phyloP scores from a whole-genome alignment of 176 grass and related monocot species.

The Paspalum notatum region DNA sequence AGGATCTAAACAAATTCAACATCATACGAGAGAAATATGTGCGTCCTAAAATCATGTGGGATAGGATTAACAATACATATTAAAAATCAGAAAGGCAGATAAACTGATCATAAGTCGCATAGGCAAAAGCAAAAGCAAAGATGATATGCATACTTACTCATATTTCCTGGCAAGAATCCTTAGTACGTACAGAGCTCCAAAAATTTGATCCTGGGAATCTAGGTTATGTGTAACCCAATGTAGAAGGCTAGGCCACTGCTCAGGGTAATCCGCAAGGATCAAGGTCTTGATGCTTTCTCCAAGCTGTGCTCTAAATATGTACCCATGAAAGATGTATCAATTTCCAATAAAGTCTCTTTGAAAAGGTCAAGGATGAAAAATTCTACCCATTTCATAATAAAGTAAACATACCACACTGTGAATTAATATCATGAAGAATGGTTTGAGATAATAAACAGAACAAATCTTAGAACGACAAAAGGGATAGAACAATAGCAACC shows the following conservation, averaged over 20 bases:
- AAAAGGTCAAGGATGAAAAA: slow-evolving; percentile 13
- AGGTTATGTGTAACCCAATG: slow-evolving; percentile 87
- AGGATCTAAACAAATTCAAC: too few relatives aligned
- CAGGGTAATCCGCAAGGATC: slow-evolving; percentile 87
- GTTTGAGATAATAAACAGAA: background rate
- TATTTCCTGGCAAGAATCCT: slow-evolving; percentile 94
- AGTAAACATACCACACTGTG: background rate
- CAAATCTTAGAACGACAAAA: background rate
- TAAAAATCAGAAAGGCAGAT: background rate
- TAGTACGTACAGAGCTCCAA: slow-evolving; percentile 90
- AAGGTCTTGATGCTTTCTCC: slow-evolving; percentile 98
- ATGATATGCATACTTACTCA: slow-evolving; percentile 59
- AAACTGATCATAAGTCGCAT: too few relatives aligned
- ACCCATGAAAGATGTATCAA: background rate
- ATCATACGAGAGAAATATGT: too few relatives aligned
- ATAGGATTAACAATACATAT: background rate
- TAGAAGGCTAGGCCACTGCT: slow-evolving; percentile 91
- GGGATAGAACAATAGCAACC: background rate
- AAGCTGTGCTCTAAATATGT: slow-evolving; percentile 73
- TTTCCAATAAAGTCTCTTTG: background rate
- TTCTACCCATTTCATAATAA: slow-evolving; percentile 9
- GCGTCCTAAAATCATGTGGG: too few relatives aligned
- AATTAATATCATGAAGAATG: background rate
- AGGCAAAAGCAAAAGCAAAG: background rate
- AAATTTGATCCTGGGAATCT: slow-evolving; percentile 77